Conservation (phyloP, 768 basidiomycete species). For the Mycena amicta region DNA sequence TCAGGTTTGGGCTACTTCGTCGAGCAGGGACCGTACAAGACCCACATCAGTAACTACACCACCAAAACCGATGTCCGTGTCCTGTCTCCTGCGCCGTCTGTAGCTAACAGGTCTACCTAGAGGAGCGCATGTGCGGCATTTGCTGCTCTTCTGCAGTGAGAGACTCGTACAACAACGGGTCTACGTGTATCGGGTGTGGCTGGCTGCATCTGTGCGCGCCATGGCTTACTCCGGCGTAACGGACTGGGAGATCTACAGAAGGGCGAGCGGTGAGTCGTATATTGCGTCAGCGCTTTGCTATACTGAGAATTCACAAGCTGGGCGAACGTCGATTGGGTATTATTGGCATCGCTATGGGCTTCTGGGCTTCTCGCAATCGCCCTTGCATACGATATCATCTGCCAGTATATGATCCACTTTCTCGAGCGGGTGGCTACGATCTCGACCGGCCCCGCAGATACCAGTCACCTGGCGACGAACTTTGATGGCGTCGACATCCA, state of each 20-base stretch:
- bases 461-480: background rate
- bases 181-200: constrained; percentile 12
- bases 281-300: background rate
- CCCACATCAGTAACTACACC: constrained; percentile 1
- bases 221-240: constrained; percentile 15
- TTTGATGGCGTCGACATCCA: background rate
- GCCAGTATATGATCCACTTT: constrained; percentile 23
- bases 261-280: constrained; percentile 25
- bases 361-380: background rate
- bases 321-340: constrained; percentile 26
- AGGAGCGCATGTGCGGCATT: constrained; percentile 19
- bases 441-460: background rate
- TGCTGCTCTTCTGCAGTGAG: constrained; percentile 19
- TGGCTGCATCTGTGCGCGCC: constrained; percentile 16
- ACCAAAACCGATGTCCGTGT: constrained; percentile 11
- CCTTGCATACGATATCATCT: constrained; percentile 29
- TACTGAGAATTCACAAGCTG: constrained; percentile 12
- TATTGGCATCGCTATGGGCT: constrained; percentile 12
- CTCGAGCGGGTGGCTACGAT: background rate
- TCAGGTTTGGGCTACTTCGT: constrained; percentile 18
- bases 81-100: background rate
- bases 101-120: constrained; percentile 1
- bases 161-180: constrained; percentile 16
- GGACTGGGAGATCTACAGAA: constrained; percentile 28
- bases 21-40: constrained; percentile 1